Percentiles rank a stretch among this genome's conserved stretches.
phyloP scores from a whole-genome alignment of 371 early-diverging fungal species.

The Polyrhizophydium stewartii region DNA sequence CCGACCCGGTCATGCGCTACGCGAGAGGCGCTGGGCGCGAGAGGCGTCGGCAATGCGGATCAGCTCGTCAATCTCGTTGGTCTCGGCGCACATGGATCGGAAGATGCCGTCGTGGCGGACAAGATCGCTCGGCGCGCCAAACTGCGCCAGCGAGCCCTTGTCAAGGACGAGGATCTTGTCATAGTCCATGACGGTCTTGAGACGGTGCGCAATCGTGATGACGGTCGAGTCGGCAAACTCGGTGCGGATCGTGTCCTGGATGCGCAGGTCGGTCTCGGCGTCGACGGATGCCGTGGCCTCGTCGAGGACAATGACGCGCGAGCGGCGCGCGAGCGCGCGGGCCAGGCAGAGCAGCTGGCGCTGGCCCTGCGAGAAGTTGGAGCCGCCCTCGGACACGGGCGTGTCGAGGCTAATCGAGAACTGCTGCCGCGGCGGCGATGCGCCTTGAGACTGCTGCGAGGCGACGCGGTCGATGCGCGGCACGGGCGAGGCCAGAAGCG shows the following conservation, averaged over 20 bases:
- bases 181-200: conserved; percentile 77
- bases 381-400: conserved; percentile 28
- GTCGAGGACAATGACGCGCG: conserved; percentile 48
- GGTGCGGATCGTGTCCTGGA: conserved; percentile 62
- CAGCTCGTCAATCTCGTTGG: conserved; percentile 28
- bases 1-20: too few relatives aligned
- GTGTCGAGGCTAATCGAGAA: conserved; percentile 18
- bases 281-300: conserved; percentile 63
- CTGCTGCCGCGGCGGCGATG: not conserved
- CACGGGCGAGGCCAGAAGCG: conserved; percentile 37
- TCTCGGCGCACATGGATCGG: conserved; percentile 21
- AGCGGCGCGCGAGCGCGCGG: conserved; percentile 38
- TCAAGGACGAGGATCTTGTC: conserved; percentile 81
- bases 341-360: conserved; percentile 50
- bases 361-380: conserved; percentile 43
- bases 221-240: conserved; percentile 61
- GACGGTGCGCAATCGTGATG: conserved; percentile 56
- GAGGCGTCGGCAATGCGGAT: conserved; percentile 26
- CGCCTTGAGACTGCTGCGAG: not conserved
- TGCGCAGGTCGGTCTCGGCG: conserved; percentile 55
- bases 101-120: conserved; percentile 15
- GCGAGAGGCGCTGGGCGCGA: too few relatives aligned
- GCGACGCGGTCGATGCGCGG: conserved; percentile 10
- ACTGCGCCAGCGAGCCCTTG: conserved; percentile 64
- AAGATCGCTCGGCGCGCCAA: conserved; percentile 32